Base-by-base conservation (phyloP, 169 alveolate species). In the Eimeria nieschulzi region DNA sequence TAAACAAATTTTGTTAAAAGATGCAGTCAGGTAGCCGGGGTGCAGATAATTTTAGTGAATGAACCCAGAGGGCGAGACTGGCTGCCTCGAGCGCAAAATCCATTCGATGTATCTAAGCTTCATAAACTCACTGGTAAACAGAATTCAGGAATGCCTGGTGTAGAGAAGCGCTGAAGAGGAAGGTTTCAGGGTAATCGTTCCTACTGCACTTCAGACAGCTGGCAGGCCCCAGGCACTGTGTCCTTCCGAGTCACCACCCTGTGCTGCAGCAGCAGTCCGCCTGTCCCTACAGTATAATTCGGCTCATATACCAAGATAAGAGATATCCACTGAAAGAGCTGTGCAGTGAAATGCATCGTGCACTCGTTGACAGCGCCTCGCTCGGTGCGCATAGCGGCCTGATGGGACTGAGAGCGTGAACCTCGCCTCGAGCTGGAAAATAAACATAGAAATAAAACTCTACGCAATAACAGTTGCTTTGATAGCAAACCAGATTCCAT, bases 371-470 rank as follows among this genome's bases (percentile, higher is more conserved):
- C 39, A 68, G 86, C 86, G 70, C 54, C 86, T 68, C 39, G 87
- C 87, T 25, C 87, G 75, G 87, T 80, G 87, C 87, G 51, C 75
- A 26, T 80, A 59, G 87, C 87, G 87, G 87, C 87, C 87, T 80
- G 75, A 73, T 80, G 87, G 87, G 87, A 80, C 87, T 80, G 87
- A 76, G 85, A 33, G 3, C 46, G 46, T 33, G 46, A 33, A 33
- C 46, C 46, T 33, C 46, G 46, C 46, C 46, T 33, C 46, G 46
- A 33, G 46, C 46, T 33, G 46, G 46, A 33, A 33, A 33, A 33
- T 33, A 33, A 33, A 33, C 3, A 33, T 33, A 33, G 46, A 33
- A 33, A 33, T 33, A 33, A 33, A 33, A 33, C 46, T 33, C 46
- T 33, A 33, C 46, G 46, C 46, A 33, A 33, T 33, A 33, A 33